These are phyloP conservation scores for Daldinia concentrica DNA, from an alignment of 495 filamentous ascomycete species.

Conservation along the genomic window DNA sequence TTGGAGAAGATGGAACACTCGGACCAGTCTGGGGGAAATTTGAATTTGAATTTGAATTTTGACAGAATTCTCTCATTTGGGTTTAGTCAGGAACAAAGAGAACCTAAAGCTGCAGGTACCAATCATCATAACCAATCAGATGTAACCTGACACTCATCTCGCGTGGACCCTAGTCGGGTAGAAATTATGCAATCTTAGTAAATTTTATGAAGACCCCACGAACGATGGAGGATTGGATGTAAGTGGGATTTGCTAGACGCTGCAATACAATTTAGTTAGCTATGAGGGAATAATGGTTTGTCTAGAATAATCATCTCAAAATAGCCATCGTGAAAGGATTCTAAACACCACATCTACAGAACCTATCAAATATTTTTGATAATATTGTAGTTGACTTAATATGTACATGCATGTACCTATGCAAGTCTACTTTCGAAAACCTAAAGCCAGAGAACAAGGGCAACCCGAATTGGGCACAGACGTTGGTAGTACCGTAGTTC, in stretches of 20 bases:
- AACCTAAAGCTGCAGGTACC: slow-evolving; percentile 37
- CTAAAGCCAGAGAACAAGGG: slow-evolving; percentile 1
- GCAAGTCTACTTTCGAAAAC: background rate
- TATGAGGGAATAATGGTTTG: slow-evolving; percentile 9
- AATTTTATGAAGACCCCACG: slow-evolving; percentile 30
- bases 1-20: slow-evolving; percentile 24
- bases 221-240: slow-evolving; percentile 5
- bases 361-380: background rate
- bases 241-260: slow-evolving; percentile 1
- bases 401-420: background rate
- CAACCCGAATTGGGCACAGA: slow-evolving; percentile 1
- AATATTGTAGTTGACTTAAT: background rate
- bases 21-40: slow-evolving; percentile 42
- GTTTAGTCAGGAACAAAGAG: slow-evolving; percentile 35
- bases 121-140: slow-evolving; percentile 25
- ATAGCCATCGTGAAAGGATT: slow-evolving; percentile 17
- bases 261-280: background rate
- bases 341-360: background rate
- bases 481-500: slow-evolving; percentile 26
- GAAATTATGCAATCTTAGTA: slow-evolving; percentile 43
- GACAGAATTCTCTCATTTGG: slow-evolving; percentile 9
- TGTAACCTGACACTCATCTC: background rate
- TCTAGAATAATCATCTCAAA: background rate
- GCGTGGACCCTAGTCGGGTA: slow-evolving; percentile 20
- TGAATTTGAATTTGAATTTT: slow-evolving; percentile 33